These are phyloP conservation scores for Serendipita sp. DNA, from an alignment of 1,284 basidiomycete species.

Conservation along the genomic window DNA sequence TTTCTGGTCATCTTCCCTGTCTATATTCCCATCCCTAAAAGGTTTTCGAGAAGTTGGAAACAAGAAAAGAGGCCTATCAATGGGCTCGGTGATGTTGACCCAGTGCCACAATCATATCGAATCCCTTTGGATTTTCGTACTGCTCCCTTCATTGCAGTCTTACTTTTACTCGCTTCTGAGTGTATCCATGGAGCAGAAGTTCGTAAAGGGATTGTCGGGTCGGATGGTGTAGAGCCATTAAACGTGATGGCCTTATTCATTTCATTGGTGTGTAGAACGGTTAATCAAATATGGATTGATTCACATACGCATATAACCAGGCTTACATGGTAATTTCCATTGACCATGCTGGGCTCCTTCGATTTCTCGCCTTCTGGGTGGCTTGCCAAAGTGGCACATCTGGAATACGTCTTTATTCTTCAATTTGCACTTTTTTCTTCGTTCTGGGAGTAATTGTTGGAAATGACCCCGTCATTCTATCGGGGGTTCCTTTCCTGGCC, in stretches of 20 bases:
- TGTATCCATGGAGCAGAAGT: slow-evolving; percentile 55
- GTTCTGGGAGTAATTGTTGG: slow-evolving; percentile 69
- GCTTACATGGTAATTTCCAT: slow-evolving; percentile 91
- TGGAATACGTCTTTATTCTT: slow-evolving; percentile 57
- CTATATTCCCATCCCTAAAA: slow-evolving; percentile 33
- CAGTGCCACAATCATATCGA: slow-evolving; percentile 13
- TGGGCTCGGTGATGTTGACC: background rate
- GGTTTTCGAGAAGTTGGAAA: slow-evolving; percentile 10
- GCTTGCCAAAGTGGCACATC: slow-evolving; percentile 61
- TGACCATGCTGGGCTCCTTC: slow-evolving; percentile 78
- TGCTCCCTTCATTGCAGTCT: slow-evolving; percentile 66
- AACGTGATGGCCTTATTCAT: slow-evolving; percentile 90
- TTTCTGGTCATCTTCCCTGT: slow-evolving; percentile 54
- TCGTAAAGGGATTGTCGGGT: slow-evolving; percentile 56
- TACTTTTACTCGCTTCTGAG: slow-evolving; percentile 61
- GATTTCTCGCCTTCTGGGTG: slow-evolving; percentile 79
- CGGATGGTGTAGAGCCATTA: slow-evolving; percentile 73
- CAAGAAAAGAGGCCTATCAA: background rate
- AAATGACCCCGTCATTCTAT: slow-evolving; percentile 81
- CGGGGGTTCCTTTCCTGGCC: slow-evolving; percentile 73
- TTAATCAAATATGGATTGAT: slow-evolving; percentile 12
- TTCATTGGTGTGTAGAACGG: slow-evolving; percentile 39
- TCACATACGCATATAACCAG: slow-evolving; percentile 18
- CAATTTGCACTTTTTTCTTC: slow-evolving; percentile 73
- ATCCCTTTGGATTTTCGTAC: slow-evolving; percentile 55